Conservation (phyloP, 169 alveolate genomes). For the Babesia bigemina region DNA sequence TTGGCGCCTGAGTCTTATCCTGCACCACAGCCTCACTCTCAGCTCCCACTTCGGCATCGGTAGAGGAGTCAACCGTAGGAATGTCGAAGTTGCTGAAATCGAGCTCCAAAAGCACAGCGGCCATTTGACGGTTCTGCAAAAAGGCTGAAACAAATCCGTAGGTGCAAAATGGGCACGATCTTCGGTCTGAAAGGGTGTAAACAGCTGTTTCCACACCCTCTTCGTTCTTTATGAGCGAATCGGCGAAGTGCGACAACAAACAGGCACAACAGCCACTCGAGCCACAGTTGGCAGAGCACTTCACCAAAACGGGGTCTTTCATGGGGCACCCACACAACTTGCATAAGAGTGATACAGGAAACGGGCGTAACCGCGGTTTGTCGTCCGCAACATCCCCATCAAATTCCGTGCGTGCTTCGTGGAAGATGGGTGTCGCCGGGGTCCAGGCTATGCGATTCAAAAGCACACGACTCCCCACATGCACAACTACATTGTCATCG, state of each 20-base stretch:
- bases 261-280: slow-evolving; percentile 58
- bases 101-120: slow-evolving; percentile 34
- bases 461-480: slow-evolving; percentile 54
- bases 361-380: slow-evolving; percentile 11
- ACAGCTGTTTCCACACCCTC: slow-evolving; percentile 22
- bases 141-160: slow-evolving; percentile 52
- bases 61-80: slow-evolving; percentile 20
- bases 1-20: slow-evolving; percentile 2
- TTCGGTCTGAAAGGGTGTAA: slow-evolving; percentile 25
- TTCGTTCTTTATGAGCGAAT: slow-evolving; percentile 26
- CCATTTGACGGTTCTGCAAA: slow-evolving; percentile 47
- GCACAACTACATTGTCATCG: slow-evolving; percentile 61
- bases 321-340: slow-evolving; percentile 49
- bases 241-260: slow-evolving; percentile 29
- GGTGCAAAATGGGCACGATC: slow-evolving; percentile 58
- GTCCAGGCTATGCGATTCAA: slow-evolving; percentile 68
- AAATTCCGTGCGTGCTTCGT: slow-evolving; percentile 55
- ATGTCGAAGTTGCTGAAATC: slow-evolving; percentile 52
- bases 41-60: neutral
- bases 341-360: slow-evolving; percentile 64
- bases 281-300: slow-evolving; percentile 65
- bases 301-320: slow-evolving; percentile 57
- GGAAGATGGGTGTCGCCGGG: slow-evolving; percentile 51
- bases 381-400: slow-evolving; percentile 37
- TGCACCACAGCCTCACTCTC: neutral